phyloP scores from a whole-genome alignment of 371 early-diverging fungal species.

The Apophysomyces ossiformis region DNA sequence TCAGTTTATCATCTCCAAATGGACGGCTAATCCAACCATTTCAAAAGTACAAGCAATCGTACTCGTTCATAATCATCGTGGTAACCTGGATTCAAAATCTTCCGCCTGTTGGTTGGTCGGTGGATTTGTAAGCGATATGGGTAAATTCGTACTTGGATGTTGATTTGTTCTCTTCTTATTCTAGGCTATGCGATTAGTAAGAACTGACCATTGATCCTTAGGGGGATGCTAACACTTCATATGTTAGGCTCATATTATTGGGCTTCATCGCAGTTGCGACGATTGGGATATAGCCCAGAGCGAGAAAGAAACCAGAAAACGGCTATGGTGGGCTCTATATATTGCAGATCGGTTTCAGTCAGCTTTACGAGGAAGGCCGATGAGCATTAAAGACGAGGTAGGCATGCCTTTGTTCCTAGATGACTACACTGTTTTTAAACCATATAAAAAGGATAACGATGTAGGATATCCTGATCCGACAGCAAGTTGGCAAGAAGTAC shows the following conservation, averaged over 20 bases:
- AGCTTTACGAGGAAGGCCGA: slow-evolving; percentile 48
- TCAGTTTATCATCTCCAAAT: slow-evolving; percentile 29
- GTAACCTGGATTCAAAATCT: slow-evolving; percentile 47
- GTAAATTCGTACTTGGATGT: neutral
- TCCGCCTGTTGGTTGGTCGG: slow-evolving; percentile 50
- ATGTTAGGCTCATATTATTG: slow-evolving; percentile 42
- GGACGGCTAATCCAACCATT: slow-evolving; percentile 33
- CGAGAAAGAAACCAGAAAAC: slow-evolving; percentile 48
- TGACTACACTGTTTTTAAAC: neutral
- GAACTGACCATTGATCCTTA: neutral
- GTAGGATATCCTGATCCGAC: slow-evolving; percentile 43
- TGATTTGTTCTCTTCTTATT: neutral
- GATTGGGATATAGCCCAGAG: slow-evolving; percentile 48
- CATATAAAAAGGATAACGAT: slow-evolving; percentile 39
- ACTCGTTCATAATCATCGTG: slow-evolving; percentile 47
- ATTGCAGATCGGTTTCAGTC: slow-evolving; percentile 50
- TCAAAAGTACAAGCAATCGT: slow-evolving; percentile 54
- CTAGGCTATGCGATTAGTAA: slow-evolving; percentile 37
- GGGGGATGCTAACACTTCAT: neutral
- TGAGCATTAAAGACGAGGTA: slow-evolving; percentile 51
- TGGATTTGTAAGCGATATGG: slow-evolving; percentile 27
- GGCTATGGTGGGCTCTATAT: slow-evolving; percentile 53
- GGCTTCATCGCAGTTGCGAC: slow-evolving; percentile 45
- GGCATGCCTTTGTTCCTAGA: neutral
- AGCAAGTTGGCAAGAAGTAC: slow-evolving; percentile 43